Evolutionary conservation across 1,284 basidiomycete species (phyloP).

Genomic region (Austropuccinia psidii): DNA sequence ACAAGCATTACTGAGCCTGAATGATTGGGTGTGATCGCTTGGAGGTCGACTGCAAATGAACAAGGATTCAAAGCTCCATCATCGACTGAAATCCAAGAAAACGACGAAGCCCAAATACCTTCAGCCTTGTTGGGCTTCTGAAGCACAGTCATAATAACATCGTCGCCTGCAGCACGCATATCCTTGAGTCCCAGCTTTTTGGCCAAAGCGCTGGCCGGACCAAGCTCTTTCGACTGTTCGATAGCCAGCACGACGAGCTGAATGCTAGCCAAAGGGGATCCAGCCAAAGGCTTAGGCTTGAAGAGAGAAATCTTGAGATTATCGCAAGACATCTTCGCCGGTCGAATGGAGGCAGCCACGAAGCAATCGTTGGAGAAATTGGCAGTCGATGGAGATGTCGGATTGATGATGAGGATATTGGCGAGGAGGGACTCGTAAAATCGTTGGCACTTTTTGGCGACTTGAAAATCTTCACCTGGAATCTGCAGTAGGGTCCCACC

Average conservation of each 20-base stretch:
- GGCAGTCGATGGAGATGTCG: no score
- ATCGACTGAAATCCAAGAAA: not conserved
- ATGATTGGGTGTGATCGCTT: slow-evolving; percentile 17
- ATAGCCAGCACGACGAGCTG: slow-evolving; percentile 43
- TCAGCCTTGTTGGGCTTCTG: slow-evolving; percentile 39
- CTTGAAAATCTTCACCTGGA: no score
- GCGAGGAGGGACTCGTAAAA: no score
- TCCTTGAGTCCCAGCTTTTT: slow-evolving; percentile 44
- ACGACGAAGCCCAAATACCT: slow-evolving; percentile 25
- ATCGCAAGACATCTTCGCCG: no score
- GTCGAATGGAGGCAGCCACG: no score
- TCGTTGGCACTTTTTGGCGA: no score
- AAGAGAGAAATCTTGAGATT: slow-evolving; percentile 8
- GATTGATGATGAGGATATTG: no score
- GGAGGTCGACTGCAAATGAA: not conserved
- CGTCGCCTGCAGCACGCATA: slow-evolving; percentile 43
- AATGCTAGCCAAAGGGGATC: slow-evolving; percentile 1
- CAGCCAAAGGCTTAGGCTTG: slow-evolving; percentile 2
- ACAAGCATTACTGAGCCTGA: slow-evolving; percentile 1
- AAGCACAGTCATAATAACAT: slow-evolving; percentile 41
- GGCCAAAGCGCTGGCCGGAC: slow-evolving; percentile 43
- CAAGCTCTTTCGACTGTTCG: slow-evolving; percentile 42
- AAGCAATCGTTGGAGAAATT: no score
- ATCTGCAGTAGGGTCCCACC: no score
- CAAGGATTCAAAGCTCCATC: not conserved